phyloP scores from a whole-genome alignment of 495 filamentous ascomycete genomes.

The Lasiosphaeris hirsuta region DNA sequence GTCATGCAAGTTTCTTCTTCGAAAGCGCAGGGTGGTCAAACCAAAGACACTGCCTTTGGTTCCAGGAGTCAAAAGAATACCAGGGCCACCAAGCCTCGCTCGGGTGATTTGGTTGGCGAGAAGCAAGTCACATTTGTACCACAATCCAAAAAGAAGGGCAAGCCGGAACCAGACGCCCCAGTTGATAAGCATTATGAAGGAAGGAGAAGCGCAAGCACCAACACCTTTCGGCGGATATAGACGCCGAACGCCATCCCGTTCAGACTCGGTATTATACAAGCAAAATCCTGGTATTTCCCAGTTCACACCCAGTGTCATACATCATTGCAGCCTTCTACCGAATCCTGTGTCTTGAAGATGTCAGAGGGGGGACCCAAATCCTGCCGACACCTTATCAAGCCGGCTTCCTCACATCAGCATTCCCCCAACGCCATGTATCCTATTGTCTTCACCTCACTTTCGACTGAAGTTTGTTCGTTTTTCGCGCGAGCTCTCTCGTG shows the following conservation, averaged over 20 bases:
- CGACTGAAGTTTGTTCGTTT: constrained; percentile 36
- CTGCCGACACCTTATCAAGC: not conserved
- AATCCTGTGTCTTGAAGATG: too few relatives aligned
- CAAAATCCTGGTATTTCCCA: constrained; percentile 19
- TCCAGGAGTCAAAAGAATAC: constrained; percentile 53
- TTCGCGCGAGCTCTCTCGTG: constrained; percentile 28
- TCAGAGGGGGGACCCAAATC: not conserved
- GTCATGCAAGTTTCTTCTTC: constrained; percentile 70
- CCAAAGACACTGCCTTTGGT: constrained; percentile 65
- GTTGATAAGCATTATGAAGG: constrained; percentile 43
- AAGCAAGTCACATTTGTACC: constrained; percentile 82
- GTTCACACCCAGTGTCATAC: not conserved
- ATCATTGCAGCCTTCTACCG: not conserved
- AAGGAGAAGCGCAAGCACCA: constrained; percentile 70
- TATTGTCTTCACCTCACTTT: constrained; percentile 14
- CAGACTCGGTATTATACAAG: constrained; percentile 28
- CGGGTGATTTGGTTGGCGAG: constrained; percentile 70
- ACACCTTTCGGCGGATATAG: constrained; percentile 63
- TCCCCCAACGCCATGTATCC: not conserved
- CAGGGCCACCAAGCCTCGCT: constrained; percentile 44
- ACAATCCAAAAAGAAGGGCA: constrained; percentile 50
- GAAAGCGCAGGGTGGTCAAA: constrained; percentile 54
- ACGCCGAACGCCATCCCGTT: constrained; percentile 21
- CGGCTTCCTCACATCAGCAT: not conserved
- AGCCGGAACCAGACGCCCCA: constrained; percentile 33